A percentile compares a stretch with the other conserved stretches of the same genome.
phyloP scores from a whole-genome alignment of 2,329 filamentous ascomycete genomes.

The Stemphylium lycopersici region DNA sequence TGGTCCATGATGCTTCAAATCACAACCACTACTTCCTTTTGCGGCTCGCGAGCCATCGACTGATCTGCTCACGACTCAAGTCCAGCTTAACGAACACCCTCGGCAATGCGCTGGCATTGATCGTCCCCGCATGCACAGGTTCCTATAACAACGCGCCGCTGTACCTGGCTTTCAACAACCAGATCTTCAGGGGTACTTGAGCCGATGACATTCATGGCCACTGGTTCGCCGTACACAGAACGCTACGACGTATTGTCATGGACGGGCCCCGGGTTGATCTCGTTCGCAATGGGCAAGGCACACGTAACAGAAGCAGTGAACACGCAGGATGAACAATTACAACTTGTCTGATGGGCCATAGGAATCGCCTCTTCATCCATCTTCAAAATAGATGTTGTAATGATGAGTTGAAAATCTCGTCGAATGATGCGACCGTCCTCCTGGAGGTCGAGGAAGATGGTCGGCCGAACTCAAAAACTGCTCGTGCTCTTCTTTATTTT shows the following conservation, averaged over 20 bases:
- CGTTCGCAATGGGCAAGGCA: neutral
- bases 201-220: too few species aligned
- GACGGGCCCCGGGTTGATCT: neutral
- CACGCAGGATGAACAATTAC: constrained; percentile 14
- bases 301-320: neutral
- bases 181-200: too few species aligned
- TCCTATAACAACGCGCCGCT: neutral
- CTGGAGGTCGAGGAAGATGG: constrained; percentile 40
- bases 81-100: neutral
- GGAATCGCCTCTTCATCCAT: constrained; percentile 42
- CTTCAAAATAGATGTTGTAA: constrained; percentile 40
- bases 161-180: too few species aligned
- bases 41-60: neutral
- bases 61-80: neutral
- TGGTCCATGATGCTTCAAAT: too few species aligned
- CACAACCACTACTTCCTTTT: neutral
- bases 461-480: constrained; percentile 42
- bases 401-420: constrained; percentile 44
- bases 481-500: constrained; percentile 30
- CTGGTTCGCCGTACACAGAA: too few species aligned
- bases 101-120: neutral
- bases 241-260: neutral
- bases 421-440: constrained; percentile 34
- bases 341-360: constrained; percentile 42
- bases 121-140: neutral